Evolutionary conservation across 306 rosid species (phyloP), one percentile per base, ranked within the genome.

Genomic region (Notholithocarpus densiflorus): DNA sequence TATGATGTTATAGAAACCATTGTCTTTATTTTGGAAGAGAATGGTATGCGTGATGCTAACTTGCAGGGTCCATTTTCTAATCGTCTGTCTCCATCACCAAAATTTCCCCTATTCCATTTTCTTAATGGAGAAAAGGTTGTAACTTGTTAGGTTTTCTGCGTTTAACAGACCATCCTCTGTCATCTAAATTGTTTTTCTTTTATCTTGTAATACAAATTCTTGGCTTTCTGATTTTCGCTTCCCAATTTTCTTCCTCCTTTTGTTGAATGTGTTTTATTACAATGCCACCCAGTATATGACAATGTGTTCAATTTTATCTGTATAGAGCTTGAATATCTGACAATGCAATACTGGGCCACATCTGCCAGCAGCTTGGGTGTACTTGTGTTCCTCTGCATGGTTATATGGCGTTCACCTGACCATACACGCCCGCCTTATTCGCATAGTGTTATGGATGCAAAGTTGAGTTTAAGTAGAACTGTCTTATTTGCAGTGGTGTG

Each of bases 261-360:
- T 12, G 53, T 78, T 70, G 2, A 26, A 40, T 78, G 18, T 43
- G 13, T 24, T 71, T 78, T 45, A 71, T 18, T 56, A 26, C 18
- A 68, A 57, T 78, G 7, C 51, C 5, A 19, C 71, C 48, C 15
- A 26, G 57, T 29, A 56, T 20, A 32, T 56, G 75, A 52, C 20
- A 61, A 29, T 65, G 21, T 57, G 75, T 74, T 66, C 40, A 40
- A 45, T 84, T 76, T 85, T 84, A 68, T 21, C 40, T 81, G 12
- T 82, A 66, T 82, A 92, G 98, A 93, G 90, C 75, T 95, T 71
- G 92, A 89, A 73, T 87, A 87, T 88, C 77, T 88, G 89, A 88
- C 88, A 55, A 82, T 91, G 89, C 98, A 91, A 83, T 91, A 91
- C 89, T 93, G 98, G 99, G 90, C 93, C 69, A 73, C 92, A 53